Percentiles rank a stretch among this genome's conserved stretches.
phyloP scores from a whole-genome alignment of 164 flowering plant species.

The Akebia trifoliata region DNA sequence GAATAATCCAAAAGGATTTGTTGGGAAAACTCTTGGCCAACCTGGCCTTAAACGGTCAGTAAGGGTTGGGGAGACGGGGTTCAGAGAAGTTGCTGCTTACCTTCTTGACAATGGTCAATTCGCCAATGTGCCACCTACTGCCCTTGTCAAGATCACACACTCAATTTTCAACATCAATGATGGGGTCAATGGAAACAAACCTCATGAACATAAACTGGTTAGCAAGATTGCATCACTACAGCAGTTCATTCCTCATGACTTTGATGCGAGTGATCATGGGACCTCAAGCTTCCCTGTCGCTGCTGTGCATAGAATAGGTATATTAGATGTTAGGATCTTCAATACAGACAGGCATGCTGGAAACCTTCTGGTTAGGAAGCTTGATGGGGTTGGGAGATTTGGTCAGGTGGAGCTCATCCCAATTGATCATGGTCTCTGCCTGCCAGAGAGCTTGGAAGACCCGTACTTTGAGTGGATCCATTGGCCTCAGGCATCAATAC shows the following conservation, averaged over 20 bases:
- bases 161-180: conserved; percentile 48
- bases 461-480: conserved; percentile 78
- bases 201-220: conserved; percentile 29
- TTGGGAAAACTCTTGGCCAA: conserved; percentile 64
- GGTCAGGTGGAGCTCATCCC: conserved; percentile 62
- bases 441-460: conserved; percentile 66
- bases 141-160: conserved; percentile 60
- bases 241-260: conserved; percentile 64
- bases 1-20: conserved; percentile 69
- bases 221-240: conserved; percentile 72
- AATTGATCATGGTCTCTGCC: conserved; percentile 68
- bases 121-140: conserved; percentile 63
- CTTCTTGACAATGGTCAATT: conserved; percentile 59
- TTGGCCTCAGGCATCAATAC: conserved; percentile 75
- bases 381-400: conserved; percentile 45
- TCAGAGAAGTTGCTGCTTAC: conserved; percentile 66
- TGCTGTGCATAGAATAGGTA: conserved; percentile 68
- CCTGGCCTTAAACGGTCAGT: conserved; percentile 62
- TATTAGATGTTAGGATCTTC: conserved; percentile 53
- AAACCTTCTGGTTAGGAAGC: conserved; percentile 53
- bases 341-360: conserved; percentile 72
- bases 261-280: conserved; percentile 69
- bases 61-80: conserved; percentile 69
- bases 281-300: conserved; percentile 66
- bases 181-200: conserved; percentile 33